Evolutionary conservation across 106 monocot species (phyloP).

Genomic region (Hemerocallis citrina): DNA sequence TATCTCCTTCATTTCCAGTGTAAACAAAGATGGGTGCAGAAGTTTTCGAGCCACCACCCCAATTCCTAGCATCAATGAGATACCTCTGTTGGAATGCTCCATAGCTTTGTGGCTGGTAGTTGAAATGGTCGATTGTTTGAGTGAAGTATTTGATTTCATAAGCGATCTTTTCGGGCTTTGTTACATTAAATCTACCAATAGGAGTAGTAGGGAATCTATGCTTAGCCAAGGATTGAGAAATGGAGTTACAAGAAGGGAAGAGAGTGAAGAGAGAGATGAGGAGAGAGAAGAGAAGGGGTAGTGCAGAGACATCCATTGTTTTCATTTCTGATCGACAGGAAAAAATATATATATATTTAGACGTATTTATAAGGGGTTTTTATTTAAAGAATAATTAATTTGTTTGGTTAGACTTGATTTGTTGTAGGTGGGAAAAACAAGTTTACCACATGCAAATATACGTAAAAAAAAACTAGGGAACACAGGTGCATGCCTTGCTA

Average conservation of each 20-base stretch:
- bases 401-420: too few species aligned
- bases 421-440: too few species aligned
- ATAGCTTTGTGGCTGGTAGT: constrained; percentile 41
- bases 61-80: constrained; percentile 55
- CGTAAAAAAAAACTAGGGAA: too few species aligned
- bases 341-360: not conserved
- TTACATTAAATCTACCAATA: not conserved
- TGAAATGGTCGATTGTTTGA: constrained; percentile 85
- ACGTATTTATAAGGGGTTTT: too few species aligned
- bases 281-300: not conserved
- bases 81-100: constrained; percentile 68
- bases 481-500: too few species aligned
- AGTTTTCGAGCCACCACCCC: constrained; percentile 32
- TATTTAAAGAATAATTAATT: too few species aligned
- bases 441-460: too few species aligned
- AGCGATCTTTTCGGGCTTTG: not conserved
- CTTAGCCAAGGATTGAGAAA: too few species aligned
- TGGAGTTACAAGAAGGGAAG: not conserved
- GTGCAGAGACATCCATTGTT: not conserved
- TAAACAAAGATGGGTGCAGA: constrained; percentile 81
- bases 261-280: not conserved
- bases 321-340: not conserved
- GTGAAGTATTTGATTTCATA: constrained; percentile 44
- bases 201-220: constrained; percentile 3
- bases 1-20: constrained; percentile 88